Percentiles rank a stretch among this genome's conserved stretches.
These are phyloP conservation scores for Tothia fuscella DNA, from an alignment of 2,329 filamentous ascomycete species.

Conservation along the genomic window DNA sequence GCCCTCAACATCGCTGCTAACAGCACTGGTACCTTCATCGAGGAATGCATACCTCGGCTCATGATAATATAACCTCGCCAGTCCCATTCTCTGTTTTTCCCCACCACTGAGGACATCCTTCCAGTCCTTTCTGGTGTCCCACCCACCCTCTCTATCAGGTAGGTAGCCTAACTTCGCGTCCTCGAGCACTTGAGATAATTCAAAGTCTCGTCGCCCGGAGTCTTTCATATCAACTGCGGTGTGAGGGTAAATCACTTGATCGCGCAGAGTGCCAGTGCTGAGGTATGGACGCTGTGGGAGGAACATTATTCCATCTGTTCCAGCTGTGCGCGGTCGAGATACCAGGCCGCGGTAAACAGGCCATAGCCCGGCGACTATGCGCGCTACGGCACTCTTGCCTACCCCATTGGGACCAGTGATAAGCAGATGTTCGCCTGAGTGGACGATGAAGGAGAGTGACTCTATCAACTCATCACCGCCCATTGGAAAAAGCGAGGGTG, in stretches of 20 bases:
- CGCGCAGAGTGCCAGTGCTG: slow-evolving; percentile 79
- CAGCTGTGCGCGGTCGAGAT: slow-evolving; percentile 67
- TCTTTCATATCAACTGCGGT: slow-evolving; percentile 89
- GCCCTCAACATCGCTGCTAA: slow-evolving; percentile 89
- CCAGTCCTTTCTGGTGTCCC: slow-evolving; percentile 96
- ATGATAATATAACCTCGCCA: slow-evolving; percentile 84
- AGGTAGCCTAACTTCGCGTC: slow-evolving; percentile 81
- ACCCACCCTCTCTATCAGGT: slow-evolving; percentile 83
- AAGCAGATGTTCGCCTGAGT: slow-evolving; percentile 81
- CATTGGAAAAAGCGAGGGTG: slow-evolving; percentile 74
- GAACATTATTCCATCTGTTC: slow-evolving; percentile 95
- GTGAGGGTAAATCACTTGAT: slow-evolving; percentile 97
- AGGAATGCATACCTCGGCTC: slow-evolving; percentile 90
- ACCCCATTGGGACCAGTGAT: slow-evolving; percentile 93
- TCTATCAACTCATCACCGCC: slow-evolving; percentile 88
- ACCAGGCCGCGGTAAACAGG: slow-evolving; percentile 90
- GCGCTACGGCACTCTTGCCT: slow-evolving; percentile 79
- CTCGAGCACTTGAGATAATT: slow-evolving; percentile 67
- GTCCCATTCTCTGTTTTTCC: slow-evolving; percentile 91
- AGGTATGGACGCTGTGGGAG: slow-evolving; percentile 88
- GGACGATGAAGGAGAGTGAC: slow-evolving; percentile 77
- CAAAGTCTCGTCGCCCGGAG: slow-evolving; percentile 62
- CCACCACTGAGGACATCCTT: slow-evolving; percentile 95
- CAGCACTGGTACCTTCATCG: slow-evolving; percentile 90
- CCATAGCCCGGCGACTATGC: slow-evolving; percentile 87